Percentiles rank a stretch among this genome's conserved stretches.
phyloP scores from a whole-genome alignment of 1,284 basidiomycete species.

The Ganoderma lingzhi region DNA sequence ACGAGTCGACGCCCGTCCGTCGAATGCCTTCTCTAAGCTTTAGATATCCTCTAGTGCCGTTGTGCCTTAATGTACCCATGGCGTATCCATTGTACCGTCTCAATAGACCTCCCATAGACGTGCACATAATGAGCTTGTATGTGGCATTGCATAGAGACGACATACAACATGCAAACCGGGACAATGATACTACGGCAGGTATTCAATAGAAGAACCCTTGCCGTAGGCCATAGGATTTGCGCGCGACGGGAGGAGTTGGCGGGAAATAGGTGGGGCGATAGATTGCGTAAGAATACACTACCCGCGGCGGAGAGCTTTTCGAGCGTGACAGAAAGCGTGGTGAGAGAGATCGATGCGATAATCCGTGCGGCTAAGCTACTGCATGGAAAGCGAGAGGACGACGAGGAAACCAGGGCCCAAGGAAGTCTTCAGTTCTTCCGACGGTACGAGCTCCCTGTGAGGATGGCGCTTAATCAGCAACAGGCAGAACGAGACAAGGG shows the following conservation, averaged over 20 bases:
- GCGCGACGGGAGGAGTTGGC: conserved; percentile 11
- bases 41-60: conserved; percentile 9
- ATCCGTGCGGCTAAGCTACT: conserved; percentile 37
- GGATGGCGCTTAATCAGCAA: conserved; percentile 19
- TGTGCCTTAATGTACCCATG: background rate
- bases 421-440: conserved; percentile 75
- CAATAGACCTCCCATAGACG: conserved; percentile 1
- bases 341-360: conserved; percentile 38
- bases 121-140: conserved; percentile 6
- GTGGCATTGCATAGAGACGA: conserved; percentile 14
- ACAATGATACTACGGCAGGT: conserved; percentile 19
- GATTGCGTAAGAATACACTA: conserved; percentile 37
- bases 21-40: conserved; percentile 19
- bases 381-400: conserved; percentile 30
- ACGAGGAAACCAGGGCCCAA: conserved; percentile 36
- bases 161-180: conserved; percentile 25
- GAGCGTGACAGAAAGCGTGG: conserved; percentile 35
- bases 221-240: conserved; percentile 5
- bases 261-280: conserved; percentile 29
- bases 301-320: conserved; percentile 34
- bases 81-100: background rate
- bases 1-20: conserved; percentile 52
- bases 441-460: conserved; percentile 84
- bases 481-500: conserved; percentile 1
- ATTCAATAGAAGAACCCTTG: conserved; percentile 10